Base-by-base conservation (phyloP, 192 early-diverging fungal genomes). In the Backusella sp. region DNA sequence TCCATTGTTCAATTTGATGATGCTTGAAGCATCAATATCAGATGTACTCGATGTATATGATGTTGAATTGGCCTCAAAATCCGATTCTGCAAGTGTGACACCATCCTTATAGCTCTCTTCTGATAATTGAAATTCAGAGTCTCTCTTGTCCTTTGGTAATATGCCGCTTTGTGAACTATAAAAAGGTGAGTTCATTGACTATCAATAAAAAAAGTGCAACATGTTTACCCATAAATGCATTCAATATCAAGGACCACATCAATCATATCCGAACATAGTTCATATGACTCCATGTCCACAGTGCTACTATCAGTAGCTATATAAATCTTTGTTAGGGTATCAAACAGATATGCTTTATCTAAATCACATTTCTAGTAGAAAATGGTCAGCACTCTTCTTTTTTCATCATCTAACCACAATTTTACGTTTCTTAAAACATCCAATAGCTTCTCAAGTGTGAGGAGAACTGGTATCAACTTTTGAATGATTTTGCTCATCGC, bases 311-410 rank as follows among this genome's bases (percentile, higher is more conserved):
- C 97, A 1, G 95, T 98, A 5, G 97, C 96, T 72, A 99, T 91
- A 80, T 98, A 99, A 36, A 98, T 92, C 80, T 97, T 97, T 28
- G 94, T 93, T 39, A 86, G 67, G 3, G 92, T 86, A 80, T 99
- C 97, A 77, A 99, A 96, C 49, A 99, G 82, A 79, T 96, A 98
- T 15, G 95, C 96, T 82, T 99, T 99, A 80, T 99, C 97, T 72
- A 99, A 94, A 14, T 93, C 94, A 23, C 96, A 97, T 77, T 92
- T 96, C 94, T 96, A 32, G 2, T 32, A 39, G 12, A 12, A 70
- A 1, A 17, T 2, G 0, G 28, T 44, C n/a, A 21, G 19, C 19
- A 32, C n/a, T 36, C 36, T 36, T 35, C 19, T 32, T 12, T 32
- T 14, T 34, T 21, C 7, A 23, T 39, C n/a, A 17, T 44, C 42